Base-by-base conservation (phyloP, 805 yeast species). In the Candida ortonii region DNA sequence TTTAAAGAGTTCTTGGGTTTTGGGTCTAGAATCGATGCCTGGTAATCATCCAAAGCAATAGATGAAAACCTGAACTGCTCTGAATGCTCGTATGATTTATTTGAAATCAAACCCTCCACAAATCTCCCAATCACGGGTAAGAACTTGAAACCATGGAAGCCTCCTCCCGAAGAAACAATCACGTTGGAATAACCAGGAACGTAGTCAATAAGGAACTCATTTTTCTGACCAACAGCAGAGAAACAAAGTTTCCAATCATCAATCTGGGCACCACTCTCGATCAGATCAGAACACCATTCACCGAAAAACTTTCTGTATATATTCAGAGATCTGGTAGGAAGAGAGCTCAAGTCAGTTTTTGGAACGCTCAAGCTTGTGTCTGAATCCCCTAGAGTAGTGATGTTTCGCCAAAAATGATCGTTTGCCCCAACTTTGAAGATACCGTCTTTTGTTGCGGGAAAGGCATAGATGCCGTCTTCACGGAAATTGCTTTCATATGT, bases 111-210 rank as follows among this genome's bases (percentile, higher is more conserved):
- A 5, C 36, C 43, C 16, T 24, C 43, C 36, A 37, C 45, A 28
- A 35, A 43, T 13, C 30, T 37, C 12, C 52, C 50, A n/a, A 48
- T 28, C 10, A 48, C 49, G 7, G 50, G 50, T 31, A 31, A 22
- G 24, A 38, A 43, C 27, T 43, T 43, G 28, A 43, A 43, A 6
- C 44, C 47, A 17, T 43, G 45, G 26, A 41, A 41, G 3, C 38
- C 36, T 17, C 45, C 45, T 5, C 45, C 45, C 4, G 41, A 31
- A 21, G 39, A 25, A 9, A 41, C 39, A 18, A 41, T 38, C 5
- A 41, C 13, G 19, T 38, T 38, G 3, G 36, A 31, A 12, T 17
- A 24, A 6, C 45, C 42, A 2, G 45, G 45, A 28, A 41, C 30
- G 20, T 28, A 38, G 16, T 41, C 45, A 6, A 41, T 38, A 18